Evolutionary conservation across 805 yeast genomes (phyloP).

Genomic region (Pichia deserticola): DNA sequence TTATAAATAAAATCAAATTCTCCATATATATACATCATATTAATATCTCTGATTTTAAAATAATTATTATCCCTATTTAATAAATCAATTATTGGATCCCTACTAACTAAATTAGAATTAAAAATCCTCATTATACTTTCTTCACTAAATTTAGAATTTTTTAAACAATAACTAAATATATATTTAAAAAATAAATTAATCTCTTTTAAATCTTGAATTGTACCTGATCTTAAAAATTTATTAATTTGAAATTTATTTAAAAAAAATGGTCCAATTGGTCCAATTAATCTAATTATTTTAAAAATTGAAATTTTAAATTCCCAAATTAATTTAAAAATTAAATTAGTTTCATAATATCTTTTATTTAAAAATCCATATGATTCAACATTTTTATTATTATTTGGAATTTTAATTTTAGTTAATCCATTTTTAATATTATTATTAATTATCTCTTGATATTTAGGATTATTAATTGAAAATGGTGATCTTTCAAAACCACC

Average conservation of each 20-base stretch:
- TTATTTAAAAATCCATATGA: conserved; percentile 37
- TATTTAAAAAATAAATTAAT: conserved; percentile 26
- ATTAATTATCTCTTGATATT: conserved; percentile 7
- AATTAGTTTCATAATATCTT: conserved; percentile 36
- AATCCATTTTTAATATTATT: neutral
- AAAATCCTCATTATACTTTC: conserved; percentile 39
- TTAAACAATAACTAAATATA: conserved; percentile 26
- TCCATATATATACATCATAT: conserved; percentile 51
- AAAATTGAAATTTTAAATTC: conserved; percentile 39
- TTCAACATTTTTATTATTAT: conserved; percentile 37
- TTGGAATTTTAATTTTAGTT: conserved; percentile 1
- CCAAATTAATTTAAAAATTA: conserved; percentile 32
- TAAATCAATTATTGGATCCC: conserved; percentile 54
- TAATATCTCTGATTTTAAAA: conserved; percentile 29
- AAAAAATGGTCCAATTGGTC: conserved; percentile 30
- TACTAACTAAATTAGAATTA: conserved; percentile 54
- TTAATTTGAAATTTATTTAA: conserved; percentile 23
- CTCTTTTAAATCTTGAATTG: conserved; percentile 20
- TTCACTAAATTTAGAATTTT: conserved; percentile 26
- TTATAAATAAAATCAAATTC: conserved; percentile 70
- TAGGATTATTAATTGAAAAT: conserved; percentile 45
- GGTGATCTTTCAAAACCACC: conserved; percentile 72
- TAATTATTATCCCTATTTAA: no score
- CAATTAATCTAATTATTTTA: conserved; percentile 38
- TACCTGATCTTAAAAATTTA: conserved; percentile 24